Evolutionary conservation across 1,139 yeast species (phyloP).

Genomic region (Blastobotrys buckinghamii): DNA sequence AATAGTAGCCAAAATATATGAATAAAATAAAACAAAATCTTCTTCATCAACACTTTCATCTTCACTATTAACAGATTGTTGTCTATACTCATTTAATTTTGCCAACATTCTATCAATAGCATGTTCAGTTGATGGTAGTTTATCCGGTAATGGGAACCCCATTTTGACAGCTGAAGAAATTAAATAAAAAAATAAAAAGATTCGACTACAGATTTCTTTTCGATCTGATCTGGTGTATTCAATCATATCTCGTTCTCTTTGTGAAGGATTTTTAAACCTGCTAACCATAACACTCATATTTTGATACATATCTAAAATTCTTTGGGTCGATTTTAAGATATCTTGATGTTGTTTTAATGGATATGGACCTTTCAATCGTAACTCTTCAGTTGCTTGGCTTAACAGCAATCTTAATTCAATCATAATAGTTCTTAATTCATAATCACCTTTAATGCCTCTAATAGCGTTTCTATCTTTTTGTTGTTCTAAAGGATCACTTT

Average conservation of each 20-base stretch:
- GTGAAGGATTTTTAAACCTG: conserved; percentile 50
- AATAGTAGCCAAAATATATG: conserved; percentile 67
- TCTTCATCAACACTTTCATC: conserved; percentile 37
- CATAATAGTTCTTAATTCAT: conserved; percentile 45
- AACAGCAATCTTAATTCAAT: conserved; percentile 55
- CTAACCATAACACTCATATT: conserved; percentile 63
- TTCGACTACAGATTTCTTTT: conserved; percentile 61
- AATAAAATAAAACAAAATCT: conserved; percentile 69
- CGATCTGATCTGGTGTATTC: conserved; percentile 54
- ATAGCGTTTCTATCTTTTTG: conserved; percentile 7
- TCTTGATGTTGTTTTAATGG: conserved; percentile 49
- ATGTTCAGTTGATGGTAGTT: conserved; percentile 72
- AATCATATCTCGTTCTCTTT: conserved; percentile 52
- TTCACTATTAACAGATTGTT: background rate
- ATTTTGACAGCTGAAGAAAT: conserved; percentile 69
- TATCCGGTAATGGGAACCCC: conserved; percentile 71
- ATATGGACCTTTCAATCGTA: conserved; percentile 68
- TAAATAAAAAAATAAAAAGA: conserved; percentile 70
- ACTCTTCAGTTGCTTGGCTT: conserved; percentile 70
- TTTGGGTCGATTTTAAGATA: conserved; percentile 52
- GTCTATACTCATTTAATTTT: conserved; percentile 41
- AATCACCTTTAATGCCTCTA: conserved; percentile 30
- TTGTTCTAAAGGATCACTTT: conserved; percentile 46
- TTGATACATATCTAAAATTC: conserved; percentile 67
- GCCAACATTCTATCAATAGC: conserved; percentile 65